Conservation (phyloP, 2,329 filamentous ascomycete genomes). For the Byssoonygena ceratinophila region DNA sequence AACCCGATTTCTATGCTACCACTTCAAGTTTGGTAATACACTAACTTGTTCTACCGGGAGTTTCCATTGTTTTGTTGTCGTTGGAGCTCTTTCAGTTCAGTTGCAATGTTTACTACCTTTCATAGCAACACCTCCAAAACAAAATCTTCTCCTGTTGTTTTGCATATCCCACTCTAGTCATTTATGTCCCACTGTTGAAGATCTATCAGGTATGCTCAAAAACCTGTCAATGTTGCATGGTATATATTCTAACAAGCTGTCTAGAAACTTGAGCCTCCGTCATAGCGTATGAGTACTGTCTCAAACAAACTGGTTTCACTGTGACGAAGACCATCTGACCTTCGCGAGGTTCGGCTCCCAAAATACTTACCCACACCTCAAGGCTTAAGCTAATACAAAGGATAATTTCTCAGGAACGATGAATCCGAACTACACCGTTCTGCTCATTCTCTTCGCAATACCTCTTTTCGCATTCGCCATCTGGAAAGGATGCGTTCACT, state of each 20-base stretch:
- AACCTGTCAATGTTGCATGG: neutral
- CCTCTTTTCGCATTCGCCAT: constrained; percentile 17
- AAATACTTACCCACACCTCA: neutral
- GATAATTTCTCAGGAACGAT: constrained; percentile 15
- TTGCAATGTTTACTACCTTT: neutral
- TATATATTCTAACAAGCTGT: neutral
- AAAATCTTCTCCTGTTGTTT: neutral
- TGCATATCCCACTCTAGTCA: no score
- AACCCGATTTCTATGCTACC: neutral
- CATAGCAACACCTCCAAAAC: neutral
- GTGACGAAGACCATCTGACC: no score
- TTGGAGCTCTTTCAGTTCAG: neutral
- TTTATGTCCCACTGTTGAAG: no score
- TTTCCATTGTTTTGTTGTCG: neutral
- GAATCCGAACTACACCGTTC: constrained; percentile 19
- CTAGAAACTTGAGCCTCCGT: neutral
- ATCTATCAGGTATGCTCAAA: neutral
- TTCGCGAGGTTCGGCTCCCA: neutral
- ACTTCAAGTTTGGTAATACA: neutral
- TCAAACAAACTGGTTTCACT: no score
- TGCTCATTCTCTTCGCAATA: constrained; percentile 21
- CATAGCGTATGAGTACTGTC: no score
- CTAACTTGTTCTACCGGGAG: neutral
- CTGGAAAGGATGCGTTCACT: constrained; percentile 20
- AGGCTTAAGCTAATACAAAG: neutral